Evolutionary conservation across 2,329 filamentous ascomycete species (phyloP).

Genomic region (Aureobasidium sp.): DNA sequence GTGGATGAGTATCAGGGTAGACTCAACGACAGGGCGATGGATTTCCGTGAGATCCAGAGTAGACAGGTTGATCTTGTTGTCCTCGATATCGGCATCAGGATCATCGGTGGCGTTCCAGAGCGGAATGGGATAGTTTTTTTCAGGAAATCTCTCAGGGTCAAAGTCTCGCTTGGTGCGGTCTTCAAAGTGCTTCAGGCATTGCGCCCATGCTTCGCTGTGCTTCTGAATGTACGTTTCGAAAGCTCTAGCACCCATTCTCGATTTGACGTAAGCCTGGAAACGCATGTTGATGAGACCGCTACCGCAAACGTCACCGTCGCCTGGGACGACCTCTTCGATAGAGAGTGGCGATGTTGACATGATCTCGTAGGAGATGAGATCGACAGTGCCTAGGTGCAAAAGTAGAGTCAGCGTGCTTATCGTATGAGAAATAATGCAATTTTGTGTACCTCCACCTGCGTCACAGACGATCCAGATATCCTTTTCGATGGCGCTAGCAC

Average conservation of each 20-base stretch:
- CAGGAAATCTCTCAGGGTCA: slow-evolving; percentile 31
- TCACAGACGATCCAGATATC: slow-evolving; percentile 59
- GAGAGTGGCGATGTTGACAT: slow-evolving; percentile 61
- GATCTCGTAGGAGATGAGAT: slow-evolving; percentile 76
- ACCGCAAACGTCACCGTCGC: slow-evolving; percentile 68
- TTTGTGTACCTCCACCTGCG: slow-evolving; percentile 43
- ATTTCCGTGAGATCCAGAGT: slow-evolving; percentile 59
- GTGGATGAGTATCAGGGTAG: slow-evolving; percentile 32
- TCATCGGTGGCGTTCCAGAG: slow-evolving; percentile 31
- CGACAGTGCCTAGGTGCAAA: slow-evolving; percentile 33
- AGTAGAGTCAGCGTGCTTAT: background rate
- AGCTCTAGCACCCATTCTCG: slow-evolving; percentile 52
- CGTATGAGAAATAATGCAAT: background rate
- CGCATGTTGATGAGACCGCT: slow-evolving; percentile 73
- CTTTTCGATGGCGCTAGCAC: slow-evolving; percentile 50
- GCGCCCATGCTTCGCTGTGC: slow-evolving; percentile 68
- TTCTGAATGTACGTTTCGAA: slow-evolving; percentile 71
- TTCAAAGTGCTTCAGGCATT: slow-evolving; percentile 68
- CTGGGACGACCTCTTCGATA: slow-evolving; percentile 71
- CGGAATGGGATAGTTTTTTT: slow-evolving; percentile 32
- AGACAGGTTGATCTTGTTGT: slow-evolving; percentile 66
- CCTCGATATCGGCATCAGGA: slow-evolving; percentile 65
- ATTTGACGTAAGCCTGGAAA: slow-evolving; percentile 68
- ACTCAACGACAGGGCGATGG: slow-evolving; percentile 55
- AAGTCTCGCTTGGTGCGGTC: slow-evolving; percentile 82